Base-by-base conservation (phyloP, 352 stramenopile genomes). In the Phytophthora ohioensis region DNA sequence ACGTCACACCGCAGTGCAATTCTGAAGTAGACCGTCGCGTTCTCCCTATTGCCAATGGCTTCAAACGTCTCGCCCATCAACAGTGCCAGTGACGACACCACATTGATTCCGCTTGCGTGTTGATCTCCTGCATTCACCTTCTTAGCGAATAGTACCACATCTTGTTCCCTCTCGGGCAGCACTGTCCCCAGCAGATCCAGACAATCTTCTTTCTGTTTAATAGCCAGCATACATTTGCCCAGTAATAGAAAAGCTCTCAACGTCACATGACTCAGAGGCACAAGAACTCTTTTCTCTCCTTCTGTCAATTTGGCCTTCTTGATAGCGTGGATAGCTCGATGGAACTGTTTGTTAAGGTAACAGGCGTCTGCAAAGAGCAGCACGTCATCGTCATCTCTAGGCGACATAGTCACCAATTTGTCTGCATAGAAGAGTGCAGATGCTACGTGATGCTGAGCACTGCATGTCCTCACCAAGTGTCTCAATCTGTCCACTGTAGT, bases 131-230 rank as follows among this genome's bases (percentile, higher is more conserved):
- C 63, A 48, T 78, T 49, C 6, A 27, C 35, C 17, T 78, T 78
- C 60, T 75, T 78, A 1, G 85, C 76, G 8, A 95, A 71, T 27
- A 75, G 59, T 21, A 93, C 53, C 4, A 95, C 80, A 3, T 84
- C 78, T 2, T 79, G 66, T 54, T 94, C 85, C 32, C 78, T 67
- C 9, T 92, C 84, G 8, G 86, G 84, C 27, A 97, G 53, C 9
- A 93, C 75, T 9, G 75, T 77, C 10, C 69, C 71, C 3, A 97
- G 47, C 4, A 95, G 6, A 15, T 94, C 86, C 17, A 95, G 63
- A 71, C 88, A 95, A 52, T 95, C 87, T 45, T 97, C 87, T 46
- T 89, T 92, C 53, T 96, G 85, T 46, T 96, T 92, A 43, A 93
- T 91, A 21, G 81, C 80, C 46, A 94, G 49, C 90, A 93, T 92